phyloP scores from a whole-genome alignment of 257 asterid species.

The Solanum sejunctum region DNA sequence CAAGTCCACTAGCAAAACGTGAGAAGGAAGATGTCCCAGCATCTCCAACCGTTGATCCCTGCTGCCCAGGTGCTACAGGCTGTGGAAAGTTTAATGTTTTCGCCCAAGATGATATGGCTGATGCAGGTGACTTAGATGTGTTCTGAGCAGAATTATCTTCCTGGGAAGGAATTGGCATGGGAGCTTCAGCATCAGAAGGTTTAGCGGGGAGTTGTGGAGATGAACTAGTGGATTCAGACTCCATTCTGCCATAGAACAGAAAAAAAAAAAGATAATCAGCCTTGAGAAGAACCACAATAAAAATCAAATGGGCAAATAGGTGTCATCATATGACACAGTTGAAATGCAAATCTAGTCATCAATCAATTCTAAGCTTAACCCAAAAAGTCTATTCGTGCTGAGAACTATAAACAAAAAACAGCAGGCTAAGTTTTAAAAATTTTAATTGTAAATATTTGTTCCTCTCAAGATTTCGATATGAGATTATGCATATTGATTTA shows the following conservation, averaged over 20 bases:
- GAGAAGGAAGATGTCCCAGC: constrained; percentile 49
- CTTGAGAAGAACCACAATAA: neutral
- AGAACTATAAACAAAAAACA: neutral
- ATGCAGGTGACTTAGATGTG: constrained; percentile 36
- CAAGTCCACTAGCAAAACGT: constrained; percentile 81
- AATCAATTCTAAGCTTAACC: neutral
- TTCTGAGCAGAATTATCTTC: constrained; percentile 26
- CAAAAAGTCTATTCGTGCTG: neutral
- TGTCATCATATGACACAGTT: neutral
- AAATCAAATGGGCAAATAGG: neutral
- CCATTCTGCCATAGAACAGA: constrained; percentile 37
- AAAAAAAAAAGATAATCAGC: neutral
- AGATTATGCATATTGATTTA: neutral
- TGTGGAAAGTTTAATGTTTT: constrained; percentile 50
- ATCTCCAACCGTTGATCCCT: constrained; percentile 28
- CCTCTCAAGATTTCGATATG: neutral
- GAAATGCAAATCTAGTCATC: neutral
- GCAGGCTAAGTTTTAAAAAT: neutral
- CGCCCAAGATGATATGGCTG: constrained; percentile 63
- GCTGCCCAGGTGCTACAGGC: constrained; percentile 16
- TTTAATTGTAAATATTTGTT: neutral
- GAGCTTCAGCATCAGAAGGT: constrained; percentile 32
- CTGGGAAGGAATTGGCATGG: constrained; percentile 17
- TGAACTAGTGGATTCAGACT: constrained; percentile 38
- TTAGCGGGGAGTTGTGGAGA: constrained; percentile 22